phyloP scores from a whole-genome alignment of 169 alveolate species.

The Hepatocystis sp. region DNA sequence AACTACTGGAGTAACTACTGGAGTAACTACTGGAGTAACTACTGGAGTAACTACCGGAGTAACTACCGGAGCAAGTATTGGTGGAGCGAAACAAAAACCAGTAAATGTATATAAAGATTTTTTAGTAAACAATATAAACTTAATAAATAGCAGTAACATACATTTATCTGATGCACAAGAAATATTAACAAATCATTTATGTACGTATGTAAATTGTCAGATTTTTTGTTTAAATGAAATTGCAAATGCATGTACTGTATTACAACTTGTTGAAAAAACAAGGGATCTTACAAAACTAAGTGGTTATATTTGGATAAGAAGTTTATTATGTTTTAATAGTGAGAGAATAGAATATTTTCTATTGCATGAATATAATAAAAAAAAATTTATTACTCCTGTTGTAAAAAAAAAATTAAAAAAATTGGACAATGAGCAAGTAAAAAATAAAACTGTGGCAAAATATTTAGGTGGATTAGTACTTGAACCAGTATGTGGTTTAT shows the following conservation, averaged over 20 bases:
- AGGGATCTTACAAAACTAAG: conserved; percentile 93
- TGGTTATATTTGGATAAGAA: conserved; percentile 93
- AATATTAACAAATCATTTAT: conserved; percentile 28
- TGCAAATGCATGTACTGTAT: conserved; percentile 45
- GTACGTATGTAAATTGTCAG: conserved; percentile 35
- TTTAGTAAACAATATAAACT: conserved; percentile 49
- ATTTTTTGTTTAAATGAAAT: conserved; percentile 48
- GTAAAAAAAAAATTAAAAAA: conserved; percentile 13
- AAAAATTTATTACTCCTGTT: conserved; percentile 89
- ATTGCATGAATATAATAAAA: conserved; percentile 91
- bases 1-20: neutral
- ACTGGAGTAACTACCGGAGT: neutral
- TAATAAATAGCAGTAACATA: conserved; percentile 46
- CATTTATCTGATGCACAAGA: conserved; percentile 42
- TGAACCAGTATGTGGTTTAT: conserved; percentile 98
- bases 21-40: neutral
- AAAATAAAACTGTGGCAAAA: conserved; percentile 27
- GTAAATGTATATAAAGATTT: conserved; percentile 54
- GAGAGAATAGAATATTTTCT: conserved; percentile 93
- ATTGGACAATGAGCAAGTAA: conserved; percentile 38
- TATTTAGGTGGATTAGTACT: conserved; percentile 98
- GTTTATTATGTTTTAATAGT: conserved; percentile 90
- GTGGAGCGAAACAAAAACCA: neutral
- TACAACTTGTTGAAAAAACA: conserved; percentile 92
- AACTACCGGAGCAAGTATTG: neutral